A percentile compares a stretch with the other conserved stretches of the same genome.
These are phyloP conservation scores for Boletus speciosus DNA, from an alignment of 768 basidiomycete genomes.

Conservation along the genomic window DNA sequence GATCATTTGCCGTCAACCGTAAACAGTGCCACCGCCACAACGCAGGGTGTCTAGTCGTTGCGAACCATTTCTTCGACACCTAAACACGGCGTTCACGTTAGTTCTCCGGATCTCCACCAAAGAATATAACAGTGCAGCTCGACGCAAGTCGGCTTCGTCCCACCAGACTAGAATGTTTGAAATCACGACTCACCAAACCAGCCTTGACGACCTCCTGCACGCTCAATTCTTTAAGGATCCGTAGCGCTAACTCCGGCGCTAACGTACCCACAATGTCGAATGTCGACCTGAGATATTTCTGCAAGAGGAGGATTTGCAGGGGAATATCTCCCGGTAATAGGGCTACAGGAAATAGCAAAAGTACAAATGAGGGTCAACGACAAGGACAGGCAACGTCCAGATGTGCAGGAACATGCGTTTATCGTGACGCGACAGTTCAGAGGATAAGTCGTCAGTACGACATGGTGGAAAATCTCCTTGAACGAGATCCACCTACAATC, in stretches of 20 bases:
- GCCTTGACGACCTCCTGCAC: slow-evolving; percentile 61
- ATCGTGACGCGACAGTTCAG: background rate
- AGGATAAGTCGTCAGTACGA: slow-evolving; percentile 7
- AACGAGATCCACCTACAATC: slow-evolving; percentile 19
- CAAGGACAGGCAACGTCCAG: background rate
- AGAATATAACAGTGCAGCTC: background rate
- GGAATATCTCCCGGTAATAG: slow-evolving; percentile 83
- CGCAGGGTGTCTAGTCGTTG: slow-evolving; percentile 51
- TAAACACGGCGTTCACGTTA: slow-evolving; percentile 8
- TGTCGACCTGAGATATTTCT: slow-evolving; percentile 79
- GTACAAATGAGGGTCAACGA: slow-evolving; percentile 7
- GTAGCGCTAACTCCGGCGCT: slow-evolving; percentile 59
- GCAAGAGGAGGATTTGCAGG: slow-evolving; percentile 76
- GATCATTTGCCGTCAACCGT: slow-evolving; percentile 68
- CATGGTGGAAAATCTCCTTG: background rate
- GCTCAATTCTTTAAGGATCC: slow-evolving; percentile 55
- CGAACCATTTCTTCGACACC: slow-evolving; percentile 45
- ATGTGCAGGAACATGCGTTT: background rate
- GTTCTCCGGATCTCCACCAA: background rate
- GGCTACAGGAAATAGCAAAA: slow-evolving; percentile 37
- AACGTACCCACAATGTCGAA: slow-evolving; percentile 79
- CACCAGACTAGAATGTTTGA: background rate
- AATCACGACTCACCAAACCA: slow-evolving; percentile 27
- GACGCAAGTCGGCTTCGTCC: background rate
- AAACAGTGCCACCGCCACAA: slow-evolving; percentile 79